Evolutionary conservation across 2,329 filamentous ascomycete species (phyloP), one percentile per base, ranked within the genome.

Genomic region (Arthrinium phaeospermum): DNA sequence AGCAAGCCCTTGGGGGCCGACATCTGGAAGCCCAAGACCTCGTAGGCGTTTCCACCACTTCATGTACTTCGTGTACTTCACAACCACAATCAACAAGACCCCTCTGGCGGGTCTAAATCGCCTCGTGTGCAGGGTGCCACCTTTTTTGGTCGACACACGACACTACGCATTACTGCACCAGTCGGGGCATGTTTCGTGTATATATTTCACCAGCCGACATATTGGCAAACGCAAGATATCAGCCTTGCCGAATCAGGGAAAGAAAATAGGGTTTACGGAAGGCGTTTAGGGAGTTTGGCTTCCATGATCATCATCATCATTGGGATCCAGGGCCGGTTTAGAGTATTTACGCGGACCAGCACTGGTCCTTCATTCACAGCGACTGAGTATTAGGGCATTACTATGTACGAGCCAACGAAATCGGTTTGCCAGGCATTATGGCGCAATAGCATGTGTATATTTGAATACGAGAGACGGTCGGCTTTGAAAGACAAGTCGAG

Each of bases 1-100:
- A 91, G 88, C 84, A 91, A 89, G 80, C 86, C 88, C 3, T 82
- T 91, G 1, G 86, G 87, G 16, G 89, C 89, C n/a, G 84, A 85
- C 22, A 88, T 91, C 75, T 91, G 89, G 89, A 81, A 83, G 80
- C 85, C 78, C 68, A 73, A 77, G 41, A 74, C 79, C 68, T 68
- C 75, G 69, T 81, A 71, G 51, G 27, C 14, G 24, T 3, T 30
- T 19, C 34, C 37, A n/a, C 10, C 49, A 14, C 45, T 47, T 24
- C 12, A 70, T 30, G 12, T 22, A 49, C 12, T 51, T 61, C 19
- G 37, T 41, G 37, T 19, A 24, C 12, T 41, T 41, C 37, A 10
- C 37, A 41, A 41, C 10, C 37, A 41, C 30, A 19, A 57, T 34
- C 24, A 61, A 49, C 19, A 49, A 49, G 7, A 49, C 22, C 46